Conservation (phyloP, 805 yeast genomes). For the Nakazawaea ernobii region DNA sequence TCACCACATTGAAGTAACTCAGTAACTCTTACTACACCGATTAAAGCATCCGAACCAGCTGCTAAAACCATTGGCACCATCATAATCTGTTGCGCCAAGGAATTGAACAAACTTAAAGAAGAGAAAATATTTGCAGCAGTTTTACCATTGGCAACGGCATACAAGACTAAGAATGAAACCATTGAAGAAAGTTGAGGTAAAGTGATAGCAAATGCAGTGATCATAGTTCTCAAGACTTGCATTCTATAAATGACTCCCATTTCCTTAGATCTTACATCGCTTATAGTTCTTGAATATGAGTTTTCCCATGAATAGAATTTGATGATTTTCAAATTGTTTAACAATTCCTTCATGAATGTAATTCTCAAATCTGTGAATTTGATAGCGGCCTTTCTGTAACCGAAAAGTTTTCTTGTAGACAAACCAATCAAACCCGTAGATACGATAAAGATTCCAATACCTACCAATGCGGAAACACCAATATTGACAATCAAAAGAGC, state of each 20-base stretch:
- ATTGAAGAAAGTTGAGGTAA: slow-evolving; percentile 70
- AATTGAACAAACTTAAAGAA: slow-evolving; percentile 62
- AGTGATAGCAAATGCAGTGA: slow-evolving; percentile 61
- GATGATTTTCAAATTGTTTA: slow-evolving; percentile 73
- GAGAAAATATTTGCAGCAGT: slow-evolving; percentile 64
- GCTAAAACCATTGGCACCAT: slow-evolving; percentile 69
- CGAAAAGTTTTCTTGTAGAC: slow-evolving; percentile 47
- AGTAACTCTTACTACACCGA: slow-evolving; percentile 55
- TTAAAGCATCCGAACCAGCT: slow-evolving; percentile 60
- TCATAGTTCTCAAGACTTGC: slow-evolving; percentile 56
- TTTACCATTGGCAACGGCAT: slow-evolving; percentile 23
- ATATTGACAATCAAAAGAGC: slow-evolving; percentile 60
- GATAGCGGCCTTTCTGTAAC: slow-evolving; percentile 50
- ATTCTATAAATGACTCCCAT: slow-evolving; percentile 54
- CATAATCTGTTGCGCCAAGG: slow-evolving; percentile 55
- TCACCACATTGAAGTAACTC: slow-evolving; percentile 44
- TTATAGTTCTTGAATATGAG: slow-evolving; percentile 58
- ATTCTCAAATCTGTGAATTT: slow-evolving; percentile 73
- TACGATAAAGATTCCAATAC: slow-evolving; percentile 51
- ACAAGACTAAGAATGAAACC: slow-evolving; percentile 39
- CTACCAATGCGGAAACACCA: slow-evolving; percentile 70
- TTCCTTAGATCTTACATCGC: slow-evolving; percentile 54
- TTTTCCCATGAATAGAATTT: slow-evolving; percentile 91
- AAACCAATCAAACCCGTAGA: slow-evolving; percentile 43
- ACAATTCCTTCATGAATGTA: slow-evolving; percentile 67